phyloP scores from a whole-genome alignment of 2,329 filamentous ascomycete genomes.

The Chrysoporthe deuterocubensis region DNA sequence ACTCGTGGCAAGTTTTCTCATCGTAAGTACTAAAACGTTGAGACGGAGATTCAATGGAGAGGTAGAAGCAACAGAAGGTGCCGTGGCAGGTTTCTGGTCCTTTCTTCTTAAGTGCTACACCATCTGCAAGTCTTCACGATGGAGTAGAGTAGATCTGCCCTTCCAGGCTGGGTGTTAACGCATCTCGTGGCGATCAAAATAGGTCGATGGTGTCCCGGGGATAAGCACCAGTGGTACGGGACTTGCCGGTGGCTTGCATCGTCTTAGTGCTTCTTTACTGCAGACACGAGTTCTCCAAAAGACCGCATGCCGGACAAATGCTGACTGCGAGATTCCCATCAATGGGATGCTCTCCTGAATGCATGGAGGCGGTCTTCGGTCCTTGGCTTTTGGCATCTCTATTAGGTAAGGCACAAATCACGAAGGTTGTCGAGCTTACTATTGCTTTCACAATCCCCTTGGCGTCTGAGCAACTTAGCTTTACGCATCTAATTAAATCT shows the following conservation, averaged over 20 bases:
- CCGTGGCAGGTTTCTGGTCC: neutral
- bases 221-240: neutral
- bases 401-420: neutral
- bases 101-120: neutral
- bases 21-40: neutral
- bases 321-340: neutral
- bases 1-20: neutral
- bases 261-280: neutral
- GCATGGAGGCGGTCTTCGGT: neutral
- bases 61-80: neutral
- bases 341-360: neutral
- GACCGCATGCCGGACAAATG: conserved; percentile 3
- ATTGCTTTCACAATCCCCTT: neutral
- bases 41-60: neutral
- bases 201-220: neutral
- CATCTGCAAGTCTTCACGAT: neutral
- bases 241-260: neutral
- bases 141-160: neutral
- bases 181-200: neutral
- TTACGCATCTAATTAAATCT: too few species aligned
- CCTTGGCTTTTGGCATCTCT: neutral
- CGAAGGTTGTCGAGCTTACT: neutral
- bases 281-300: neutral
- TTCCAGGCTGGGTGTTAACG: neutral
- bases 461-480: neutral